Base-by-base conservation (phyloP, 2,329 filamentous ascomycete species). In the Chlorencoelia australis region DNA sequence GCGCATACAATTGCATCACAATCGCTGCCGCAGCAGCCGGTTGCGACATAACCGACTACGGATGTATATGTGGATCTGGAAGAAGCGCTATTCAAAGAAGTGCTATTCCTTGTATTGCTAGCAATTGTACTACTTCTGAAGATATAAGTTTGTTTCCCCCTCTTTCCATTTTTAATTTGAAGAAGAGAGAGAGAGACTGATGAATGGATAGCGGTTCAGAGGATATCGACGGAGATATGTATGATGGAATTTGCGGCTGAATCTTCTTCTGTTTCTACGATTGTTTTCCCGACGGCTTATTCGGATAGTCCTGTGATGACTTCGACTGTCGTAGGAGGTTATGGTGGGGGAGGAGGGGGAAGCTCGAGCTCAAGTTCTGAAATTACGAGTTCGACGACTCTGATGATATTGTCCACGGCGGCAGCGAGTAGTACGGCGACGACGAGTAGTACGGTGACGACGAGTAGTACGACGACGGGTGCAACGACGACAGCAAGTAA, bases 51-150 rank as follows among this genome's bases (percentile, higher is more conserved):
- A 29, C 44, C 3, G 50, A 53, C 17, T 47, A 41, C 21, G 30
- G 42, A 4, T 54, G 51, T 36, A 36, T 45, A 32, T 53, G 51
- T 21, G 50, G 47, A 33, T 9, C 32, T 9, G 30, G 24, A 3
- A 46, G 38, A 24, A 18, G 21, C 22, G 37, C 37, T 3, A 52
- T 54, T 37, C 46, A 37, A 4, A 29, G 24, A 8, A 1, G 22
- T 11, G 49, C 45, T 4, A 45, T 40, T 20, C 49, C 52, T 13
- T 53, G 52, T 29, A 27, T 54, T 14, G 30, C 41, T 15, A 18
- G 30, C 7, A 37, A 29, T 8, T 54, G 50, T 36, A 38, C 38
- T 24, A 25, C 39, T 3, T 11, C 24, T 2, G 50, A 53, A 17
- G 39, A 44, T n/a, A 28, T 47, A 32, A 44, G 50, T 52, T 45